Conservation (phyloP, 805 yeast species). For the Saturnispora gosingensis region DNA sequence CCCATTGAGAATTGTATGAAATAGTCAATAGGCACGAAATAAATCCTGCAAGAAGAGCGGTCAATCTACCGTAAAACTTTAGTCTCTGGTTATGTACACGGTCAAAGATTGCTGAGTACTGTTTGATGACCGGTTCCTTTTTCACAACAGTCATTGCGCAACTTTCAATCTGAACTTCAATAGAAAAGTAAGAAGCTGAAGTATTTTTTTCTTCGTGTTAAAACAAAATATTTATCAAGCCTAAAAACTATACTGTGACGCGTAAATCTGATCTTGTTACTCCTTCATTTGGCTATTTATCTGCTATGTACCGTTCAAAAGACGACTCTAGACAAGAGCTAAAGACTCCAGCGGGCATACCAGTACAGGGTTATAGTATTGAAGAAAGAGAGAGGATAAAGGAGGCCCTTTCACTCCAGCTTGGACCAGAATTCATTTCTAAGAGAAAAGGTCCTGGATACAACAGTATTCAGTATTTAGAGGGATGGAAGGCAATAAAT, state of each 20-base stretch:
- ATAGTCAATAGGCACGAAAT: slow-evolving; percentile 17
- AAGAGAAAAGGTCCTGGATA: slow-evolving; percentile 71
- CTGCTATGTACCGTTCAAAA: background rate
- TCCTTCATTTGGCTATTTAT: background rate
- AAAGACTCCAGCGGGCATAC: background rate
- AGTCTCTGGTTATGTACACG: slow-evolving; percentile 20
- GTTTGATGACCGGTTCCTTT: background rate
- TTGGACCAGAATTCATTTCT: slow-evolving; percentile 75
- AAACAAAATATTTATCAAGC: background rate
- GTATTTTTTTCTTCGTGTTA: background rate
- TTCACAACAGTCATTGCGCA: background rate
- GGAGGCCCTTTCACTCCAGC: slow-evolving; percentile 28
- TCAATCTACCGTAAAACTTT: slow-evolving; percentile 22
- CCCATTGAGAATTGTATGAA: slow-evolving; percentile 16
- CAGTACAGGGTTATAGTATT: slow-evolving; percentile 13
- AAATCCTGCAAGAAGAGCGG: slow-evolving; percentile 17
- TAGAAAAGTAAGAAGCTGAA: background rate
- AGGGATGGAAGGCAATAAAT: slow-evolving; percentile 78
- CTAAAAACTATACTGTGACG: background rate
- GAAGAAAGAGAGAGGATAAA: slow-evolving; percentile 23
- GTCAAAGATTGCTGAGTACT: slow-evolving; percentile 7
- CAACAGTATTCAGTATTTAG: slow-evolving; percentile 58
- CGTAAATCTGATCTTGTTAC: background rate
- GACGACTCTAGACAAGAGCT: slow-evolving; percentile 8
- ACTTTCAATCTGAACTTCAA: background rate